These are phyloP conservation scores for Iberis amara DNA, from an alignment of 441 rosid species.

Conservation along the genomic window DNA sequence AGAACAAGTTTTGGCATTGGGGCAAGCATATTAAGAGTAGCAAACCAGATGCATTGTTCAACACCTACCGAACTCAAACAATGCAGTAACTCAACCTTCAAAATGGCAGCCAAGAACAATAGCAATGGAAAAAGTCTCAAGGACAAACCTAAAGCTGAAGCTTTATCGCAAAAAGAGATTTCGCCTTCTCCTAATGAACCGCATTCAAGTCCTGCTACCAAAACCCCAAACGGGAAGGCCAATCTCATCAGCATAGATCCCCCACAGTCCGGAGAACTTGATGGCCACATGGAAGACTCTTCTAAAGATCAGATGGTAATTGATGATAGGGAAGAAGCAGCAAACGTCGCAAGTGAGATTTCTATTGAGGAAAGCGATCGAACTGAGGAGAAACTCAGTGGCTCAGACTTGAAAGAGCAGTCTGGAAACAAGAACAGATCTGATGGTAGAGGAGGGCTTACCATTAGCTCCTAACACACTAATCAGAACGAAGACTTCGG, in stretches of 20 bases:
- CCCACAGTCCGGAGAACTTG: constrained; percentile 15
- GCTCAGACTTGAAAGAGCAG: constrained; percentile 20
- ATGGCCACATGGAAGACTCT: constrained; percentile 18
- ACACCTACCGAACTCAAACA: constrained; percentile 31
- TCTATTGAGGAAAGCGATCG: neutral
- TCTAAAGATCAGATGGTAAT: constrained; percentile 16
- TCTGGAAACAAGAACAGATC: constrained; percentile 19
- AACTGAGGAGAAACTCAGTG: constrained; percentile 7
- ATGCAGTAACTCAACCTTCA: constrained; percentile 28
- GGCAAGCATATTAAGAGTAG: constrained; percentile 55
- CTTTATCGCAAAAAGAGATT: constrained; percentile 1
- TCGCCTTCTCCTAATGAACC: constrained; percentile 36
- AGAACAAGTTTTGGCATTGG: constrained; percentile 50
- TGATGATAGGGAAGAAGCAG: constrained; percentile 24
- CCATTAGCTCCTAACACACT: constrained; percentile 29
- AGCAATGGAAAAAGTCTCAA: constrained; percentile 27
- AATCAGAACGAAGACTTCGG: constrained; percentile 22
- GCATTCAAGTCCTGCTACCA: constrained; percentile 39
- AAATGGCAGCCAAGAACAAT: constrained; percentile 26
- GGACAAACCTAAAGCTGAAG: constrained; percentile 23
- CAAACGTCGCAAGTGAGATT: neutral
- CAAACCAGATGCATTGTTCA: constrained; percentile 49
- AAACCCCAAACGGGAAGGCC: constrained; percentile 34
- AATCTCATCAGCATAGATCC: constrained; percentile 36
- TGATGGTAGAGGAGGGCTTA: constrained; percentile 14